Percentiles rank a stretch among this genome's conserved stretches.
phyloP scores from a whole-genome alignment of 2,329 filamentous ascomycete genomes.

The Blumeriella jaapii region DNA sequence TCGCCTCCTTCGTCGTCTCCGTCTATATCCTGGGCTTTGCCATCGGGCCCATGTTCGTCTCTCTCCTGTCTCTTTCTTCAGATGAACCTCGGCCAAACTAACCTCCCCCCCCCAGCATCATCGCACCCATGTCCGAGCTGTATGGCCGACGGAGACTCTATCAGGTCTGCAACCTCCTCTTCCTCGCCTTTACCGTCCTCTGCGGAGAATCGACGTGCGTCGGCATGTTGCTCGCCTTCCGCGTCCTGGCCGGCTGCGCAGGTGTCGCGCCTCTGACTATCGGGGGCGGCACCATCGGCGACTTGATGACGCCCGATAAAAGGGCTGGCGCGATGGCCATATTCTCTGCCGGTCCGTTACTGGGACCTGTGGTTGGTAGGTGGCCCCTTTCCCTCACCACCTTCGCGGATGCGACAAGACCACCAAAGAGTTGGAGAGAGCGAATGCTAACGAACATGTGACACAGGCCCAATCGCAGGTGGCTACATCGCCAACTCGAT shows the following conservation, averaged over 20 bases:
- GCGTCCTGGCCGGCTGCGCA: conserved; percentile 36
- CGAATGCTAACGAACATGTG: conserved; percentile 23
- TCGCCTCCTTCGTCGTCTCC: conserved; percentile 51
- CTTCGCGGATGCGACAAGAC: conserved; percentile 27
- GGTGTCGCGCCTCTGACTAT: conserved; percentile 26
- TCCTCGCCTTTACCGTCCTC: conserved; percentile 50
- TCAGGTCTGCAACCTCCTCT: conserved; percentile 44
- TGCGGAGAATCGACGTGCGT: conserved; percentile 47
- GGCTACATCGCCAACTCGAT: conserved; percentile 34
- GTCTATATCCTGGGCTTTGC: conserved; percentile 48
- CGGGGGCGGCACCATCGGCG: conserved; percentile 18
- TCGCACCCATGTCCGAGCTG: conserved; percentile 50
- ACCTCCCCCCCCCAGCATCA: conserved; percentile 23
- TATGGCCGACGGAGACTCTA: conserved; percentile 50
- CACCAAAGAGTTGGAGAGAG: conserved; percentile 33
- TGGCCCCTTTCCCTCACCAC: too few relatives aligned
- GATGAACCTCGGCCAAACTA: conserved; percentile 23
- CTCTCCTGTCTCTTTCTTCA: conserved; percentile 34
- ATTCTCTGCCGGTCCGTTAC: conserved; percentile 18
- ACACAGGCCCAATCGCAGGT: conserved; percentile 21
- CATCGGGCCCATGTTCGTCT: conserved; percentile 44
- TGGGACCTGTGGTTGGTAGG: conserved; percentile 26
- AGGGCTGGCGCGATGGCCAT: conserved; percentile 16
- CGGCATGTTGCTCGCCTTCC: conserved; percentile 33
- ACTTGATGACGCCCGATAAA: conserved; percentile 13